These are phyloP conservation scores for Fusarium sp. DNA, from an alignment of 2,329 filamentous ascomycete species.

Conservation along the genomic window DNA sequence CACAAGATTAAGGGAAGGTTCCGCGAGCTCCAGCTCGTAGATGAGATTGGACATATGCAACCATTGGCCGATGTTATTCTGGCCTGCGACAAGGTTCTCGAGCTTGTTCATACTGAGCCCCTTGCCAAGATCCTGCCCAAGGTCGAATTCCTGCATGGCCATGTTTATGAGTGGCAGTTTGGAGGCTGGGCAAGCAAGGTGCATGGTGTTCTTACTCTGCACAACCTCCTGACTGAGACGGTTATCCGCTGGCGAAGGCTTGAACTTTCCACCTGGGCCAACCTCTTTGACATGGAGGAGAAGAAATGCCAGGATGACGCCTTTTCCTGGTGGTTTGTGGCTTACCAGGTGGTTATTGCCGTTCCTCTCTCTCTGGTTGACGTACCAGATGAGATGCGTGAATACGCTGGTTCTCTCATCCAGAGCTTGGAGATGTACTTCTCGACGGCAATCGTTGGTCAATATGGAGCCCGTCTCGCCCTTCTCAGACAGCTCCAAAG, in stretches of 20 bases:
- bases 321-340: conserved; percentile 94
- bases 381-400: conserved; percentile 67
- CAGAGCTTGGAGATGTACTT: conserved; percentile 85
- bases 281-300: conserved; percentile 86
- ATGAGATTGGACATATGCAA: conserved; percentile 79
- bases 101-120: conserved; percentile 83
- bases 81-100: conserved; percentile 80
- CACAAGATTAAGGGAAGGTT: conserved; percentile 79
- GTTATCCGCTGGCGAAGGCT: conserved; percentile 91
- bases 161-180: conserved; percentile 93
- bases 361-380: conserved; percentile 76
- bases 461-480: conserved; percentile 78
- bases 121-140: conserved; percentile 87
- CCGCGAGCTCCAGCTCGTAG: conserved; percentile 73
- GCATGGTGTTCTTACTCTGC: conserved; percentile 76
- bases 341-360: conserved; percentile 88
- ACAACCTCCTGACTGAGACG: conserved; percentile 82
- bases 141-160: conserved; percentile 86
- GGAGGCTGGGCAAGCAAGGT: conserved; percentile 85
- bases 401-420: conserved; percentile 77
- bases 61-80: conserved; percentile 81
- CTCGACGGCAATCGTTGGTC: conserved; percentile 80
- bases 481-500: conserved; percentile 74
- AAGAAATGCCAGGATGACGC: conserved; percentile 82
- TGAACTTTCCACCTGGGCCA: conserved; percentile 92